These are phyloP conservation scores for Capronia americana DNA, from an alignment of 2,329 filamentous ascomycete species.

Conservation along the genomic window DNA sequence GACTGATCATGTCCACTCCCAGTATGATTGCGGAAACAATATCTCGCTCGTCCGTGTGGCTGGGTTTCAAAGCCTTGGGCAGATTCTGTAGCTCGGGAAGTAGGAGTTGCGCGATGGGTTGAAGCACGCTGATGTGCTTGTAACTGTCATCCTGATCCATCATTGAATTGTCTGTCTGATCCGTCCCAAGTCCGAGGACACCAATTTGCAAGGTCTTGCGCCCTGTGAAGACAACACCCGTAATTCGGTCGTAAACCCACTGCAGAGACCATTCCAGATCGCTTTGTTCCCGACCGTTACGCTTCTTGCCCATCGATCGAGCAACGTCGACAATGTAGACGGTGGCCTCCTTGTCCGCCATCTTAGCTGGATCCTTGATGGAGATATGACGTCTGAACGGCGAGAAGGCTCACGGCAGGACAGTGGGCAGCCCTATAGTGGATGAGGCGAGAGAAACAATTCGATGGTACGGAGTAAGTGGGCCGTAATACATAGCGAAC, in stretches of 20 bases:
- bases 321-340: constrained; percentile 92
- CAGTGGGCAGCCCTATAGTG: background rate
- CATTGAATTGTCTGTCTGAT: constrained; percentile 74
- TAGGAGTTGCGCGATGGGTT: constrained; percentile 66
- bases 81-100: constrained; percentile 74
- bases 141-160: constrained; percentile 74
- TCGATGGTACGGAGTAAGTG: too few species aligned
- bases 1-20: constrained; percentile 83
- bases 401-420: background rate
- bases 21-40: constrained; percentile 84
- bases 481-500: background rate
- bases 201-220: constrained; percentile 77
- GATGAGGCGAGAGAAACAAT: background rate
- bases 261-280: constrained; percentile 89
- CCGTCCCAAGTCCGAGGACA: constrained; percentile 83
- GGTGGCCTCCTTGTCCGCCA: constrained; percentile 87
- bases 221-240: constrained; percentile 72
- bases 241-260: constrained; percentile 95
- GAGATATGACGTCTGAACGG: background rate
- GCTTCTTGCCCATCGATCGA: constrained; percentile 76
- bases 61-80: constrained; percentile 69
- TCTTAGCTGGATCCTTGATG: constrained; percentile 50
- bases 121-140: constrained; percentile 77
- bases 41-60: constrained; percentile 73
- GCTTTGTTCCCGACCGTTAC: constrained; percentile 73